Percentiles rank a stretch among this genome's conserved stretches.
phyloP scores from a whole-genome alignment of 2,329 filamentous ascomycete genomes.

The Pyricularia sp. region DNA sequence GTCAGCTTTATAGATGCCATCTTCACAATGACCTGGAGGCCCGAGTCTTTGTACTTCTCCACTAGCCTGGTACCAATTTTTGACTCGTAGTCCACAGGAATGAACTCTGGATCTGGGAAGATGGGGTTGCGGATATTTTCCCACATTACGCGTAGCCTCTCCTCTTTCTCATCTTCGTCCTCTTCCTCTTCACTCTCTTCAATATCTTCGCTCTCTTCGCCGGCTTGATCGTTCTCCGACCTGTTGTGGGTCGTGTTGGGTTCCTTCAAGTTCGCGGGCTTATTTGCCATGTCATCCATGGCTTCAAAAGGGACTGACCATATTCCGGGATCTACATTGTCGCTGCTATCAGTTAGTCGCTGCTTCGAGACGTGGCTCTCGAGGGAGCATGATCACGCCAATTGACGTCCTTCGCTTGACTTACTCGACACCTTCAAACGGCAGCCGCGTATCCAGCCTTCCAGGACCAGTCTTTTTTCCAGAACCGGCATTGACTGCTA shows the following conservation, averaged over 20 bases:
- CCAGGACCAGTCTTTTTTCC: too few relatives aligned
- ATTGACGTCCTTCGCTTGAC: too few relatives aligned
- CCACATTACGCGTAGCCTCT: background rate
- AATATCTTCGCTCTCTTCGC: too few relatives aligned
- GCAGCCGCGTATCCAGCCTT: too few relatives aligned
- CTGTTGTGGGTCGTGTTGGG: background rate
- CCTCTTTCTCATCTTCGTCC: background rate
- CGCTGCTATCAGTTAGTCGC: too few relatives aligned
- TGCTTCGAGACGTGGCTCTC: too few relatives aligned
- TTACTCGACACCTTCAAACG: too few relatives aligned
- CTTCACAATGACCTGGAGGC: constrained; percentile 51
- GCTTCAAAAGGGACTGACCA: constrained; percentile 7
- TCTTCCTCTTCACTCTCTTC: too few relatives aligned
- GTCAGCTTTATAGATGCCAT: constrained; percentile 45
- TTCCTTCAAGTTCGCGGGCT: background rate
- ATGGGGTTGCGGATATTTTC: background rate
- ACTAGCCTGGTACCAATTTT: background rate
- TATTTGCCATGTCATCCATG: background rate
- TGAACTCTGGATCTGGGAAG: background rate
- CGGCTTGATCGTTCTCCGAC: background rate
- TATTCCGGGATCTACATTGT: too few relatives aligned
- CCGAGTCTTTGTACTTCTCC: constrained; percentile 17
- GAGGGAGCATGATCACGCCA: too few relatives aligned
- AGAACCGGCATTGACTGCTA: too few relatives aligned
- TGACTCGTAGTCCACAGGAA: background rate